A percentile compares a stretch with the other conserved stretches of the same genome.
phyloP scores from a whole-genome alignment of 768 basidiomycete species.

The Lenzites betulinus region DNA sequence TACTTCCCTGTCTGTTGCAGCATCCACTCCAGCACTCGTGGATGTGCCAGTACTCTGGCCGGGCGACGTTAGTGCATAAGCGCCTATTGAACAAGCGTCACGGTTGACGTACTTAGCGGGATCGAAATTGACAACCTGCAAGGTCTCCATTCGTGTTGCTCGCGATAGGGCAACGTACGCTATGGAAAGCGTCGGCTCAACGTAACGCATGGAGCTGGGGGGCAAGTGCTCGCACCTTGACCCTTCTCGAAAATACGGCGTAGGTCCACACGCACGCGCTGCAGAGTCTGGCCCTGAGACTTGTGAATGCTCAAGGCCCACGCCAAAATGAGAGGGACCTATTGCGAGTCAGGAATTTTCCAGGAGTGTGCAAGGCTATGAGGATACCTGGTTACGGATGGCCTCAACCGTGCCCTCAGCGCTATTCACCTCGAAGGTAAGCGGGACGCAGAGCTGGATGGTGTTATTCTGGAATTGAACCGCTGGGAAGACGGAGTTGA shows the following conservation, averaged over 20 bases:
- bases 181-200: conserved; percentile 26
- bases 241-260: conserved; percentile 77
- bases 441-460: conserved; percentile 50
- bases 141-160: conserved; percentile 62
- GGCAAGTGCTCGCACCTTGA: conserved; percentile 51
- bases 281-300: conserved; percentile 87
- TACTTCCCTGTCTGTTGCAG: conserved; percentile 30
- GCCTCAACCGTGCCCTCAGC: conserved; percentile 62
- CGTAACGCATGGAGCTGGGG: background rate
- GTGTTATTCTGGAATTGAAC: conserved; percentile 57
- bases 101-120: conserved; percentile 52
- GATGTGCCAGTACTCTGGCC: conserved; percentile 62
- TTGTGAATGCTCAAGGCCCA: conserved; percentile 92
- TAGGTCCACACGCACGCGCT: conserved; percentile 81
- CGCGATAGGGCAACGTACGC: conserved; percentile 76
- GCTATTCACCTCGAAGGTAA: conserved; percentile 65
- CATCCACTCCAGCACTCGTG: conserved; percentile 63
- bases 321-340: conserved; percentile 69
- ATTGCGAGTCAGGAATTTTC: background rate
- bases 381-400: conserved; percentile 52
- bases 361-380: background rate
- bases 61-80: background rate
- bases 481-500: conserved; percentile 51
- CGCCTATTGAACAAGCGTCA: background rate
- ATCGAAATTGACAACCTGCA: conserved; percentile 69